Percentiles rank a stretch among this genome's conserved stretches.
Evolutionary conservation across 306 rosid species (phyloP).

Genomic region (Prunus dulcis): DNA sequence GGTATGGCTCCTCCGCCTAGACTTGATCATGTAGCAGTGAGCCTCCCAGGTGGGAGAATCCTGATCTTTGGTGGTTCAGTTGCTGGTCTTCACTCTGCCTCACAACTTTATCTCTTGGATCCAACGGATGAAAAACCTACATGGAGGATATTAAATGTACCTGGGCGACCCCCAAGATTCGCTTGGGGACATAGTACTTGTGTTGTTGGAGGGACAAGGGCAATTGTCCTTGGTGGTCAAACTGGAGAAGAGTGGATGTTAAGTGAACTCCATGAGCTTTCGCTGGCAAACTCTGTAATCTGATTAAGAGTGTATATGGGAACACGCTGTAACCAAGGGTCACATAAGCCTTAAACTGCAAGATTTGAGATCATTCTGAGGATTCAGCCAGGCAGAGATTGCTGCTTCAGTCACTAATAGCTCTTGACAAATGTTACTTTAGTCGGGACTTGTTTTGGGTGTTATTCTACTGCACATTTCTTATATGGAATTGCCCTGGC

Average conservation of each 20-base stretch:
- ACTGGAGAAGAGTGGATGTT: constrained; percentile 99
- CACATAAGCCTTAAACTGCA: constrained; percentile 26
- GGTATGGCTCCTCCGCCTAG: constrained; percentile 99
- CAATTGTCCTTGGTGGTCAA: constrained; percentile 96
- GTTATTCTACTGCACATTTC: constrained; percentile 38
- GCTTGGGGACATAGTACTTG: constrained; percentile 99
- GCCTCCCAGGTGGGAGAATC: constrained; percentile 97
- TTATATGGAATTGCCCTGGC: constrained; percentile 55
- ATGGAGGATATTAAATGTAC: constrained; percentile 93
- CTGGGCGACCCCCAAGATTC: constrained; percentile 91
- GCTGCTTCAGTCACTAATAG: constrained; percentile 33
- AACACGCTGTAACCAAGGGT: constrained; percentile 31
- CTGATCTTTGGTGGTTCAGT: constrained; percentile 97
- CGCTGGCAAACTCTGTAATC: constrained; percentile 72
- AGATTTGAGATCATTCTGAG: constrained; percentile 37
- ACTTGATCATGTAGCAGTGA: constrained; percentile 97
- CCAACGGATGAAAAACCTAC: constrained; percentile 98
- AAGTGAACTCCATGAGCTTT: constrained; percentile 95
- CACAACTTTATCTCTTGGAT: constrained; percentile 91
- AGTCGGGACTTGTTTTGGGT: constrained; percentile 47
- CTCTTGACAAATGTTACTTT: constrained; percentile 38
- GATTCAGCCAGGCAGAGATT: constrained; percentile 35
- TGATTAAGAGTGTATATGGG: constrained; percentile 35
- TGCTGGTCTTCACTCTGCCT: constrained; percentile 99
- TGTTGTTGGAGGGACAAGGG: constrained; percentile 98